These are phyloP conservation scores for Diatrype stigma DNA, from an alignment of 2,329 filamentous ascomycete genomes.

Conservation along the genomic window DNA sequence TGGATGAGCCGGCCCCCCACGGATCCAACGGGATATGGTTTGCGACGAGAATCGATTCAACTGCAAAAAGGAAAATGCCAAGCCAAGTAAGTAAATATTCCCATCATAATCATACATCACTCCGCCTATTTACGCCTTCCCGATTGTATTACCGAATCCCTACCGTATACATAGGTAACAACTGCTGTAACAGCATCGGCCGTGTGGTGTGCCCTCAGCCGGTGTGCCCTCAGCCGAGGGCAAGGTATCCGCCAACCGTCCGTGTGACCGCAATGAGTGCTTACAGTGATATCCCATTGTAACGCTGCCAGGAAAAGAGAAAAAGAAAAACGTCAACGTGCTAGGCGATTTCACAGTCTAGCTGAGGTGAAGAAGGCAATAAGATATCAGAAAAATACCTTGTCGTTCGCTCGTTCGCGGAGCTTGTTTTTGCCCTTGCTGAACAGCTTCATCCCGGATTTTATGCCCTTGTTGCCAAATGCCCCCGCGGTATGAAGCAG, in stretches of 20 bases:
- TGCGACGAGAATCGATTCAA: background rate
- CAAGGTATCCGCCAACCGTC: background rate
- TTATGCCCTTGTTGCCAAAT: slow-evolving; percentile 87
- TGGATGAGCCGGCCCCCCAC: background rate
- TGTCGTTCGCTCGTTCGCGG: slow-evolving; percentile 63
- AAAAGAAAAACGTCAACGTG: slow-evolving; percentile 3
- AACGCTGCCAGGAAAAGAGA: background rate
- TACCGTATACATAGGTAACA: background rate
- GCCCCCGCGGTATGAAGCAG: slow-evolving; percentile 81
- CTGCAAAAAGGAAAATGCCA: no score
- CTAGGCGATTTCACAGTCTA: slow-evolving; percentile 8
- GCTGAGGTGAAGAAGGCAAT: slow-evolving; percentile 25
- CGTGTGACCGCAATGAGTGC: background rate
- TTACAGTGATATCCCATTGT: background rate
- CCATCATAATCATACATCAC: background rate
- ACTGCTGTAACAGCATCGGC: background rate
- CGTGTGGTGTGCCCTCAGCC: background rate
- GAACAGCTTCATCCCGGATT: slow-evolving; percentile 85
- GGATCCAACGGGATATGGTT: background rate
- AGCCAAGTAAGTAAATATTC: background rate
- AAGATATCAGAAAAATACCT: slow-evolving; percentile 73
- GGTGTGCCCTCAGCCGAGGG: background rate
- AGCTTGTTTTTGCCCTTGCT: slow-evolving; percentile 88
- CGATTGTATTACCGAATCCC: background rate
- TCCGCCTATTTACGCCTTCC: background rate